Conservation (phyloP, 2,329 filamentous ascomycete species). For the Pyricularia sp. region DNA sequence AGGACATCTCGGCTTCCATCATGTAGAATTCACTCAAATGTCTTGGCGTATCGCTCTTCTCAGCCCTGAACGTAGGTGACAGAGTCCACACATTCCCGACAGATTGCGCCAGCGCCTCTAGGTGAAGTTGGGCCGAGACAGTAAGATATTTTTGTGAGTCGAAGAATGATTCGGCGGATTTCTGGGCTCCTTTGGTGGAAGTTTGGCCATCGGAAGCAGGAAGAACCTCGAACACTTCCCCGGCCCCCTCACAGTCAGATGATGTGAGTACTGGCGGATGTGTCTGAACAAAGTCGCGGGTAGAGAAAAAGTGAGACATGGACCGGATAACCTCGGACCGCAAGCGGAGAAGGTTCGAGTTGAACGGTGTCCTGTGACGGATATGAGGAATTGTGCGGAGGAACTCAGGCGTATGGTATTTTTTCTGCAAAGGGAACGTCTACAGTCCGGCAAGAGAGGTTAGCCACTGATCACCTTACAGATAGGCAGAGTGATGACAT, state of each 20-base stretch:
- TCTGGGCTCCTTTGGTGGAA: background rate
- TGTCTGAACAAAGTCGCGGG: slow-evolving; percentile 65
- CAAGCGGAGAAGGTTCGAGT: slow-evolving; percentile 70
- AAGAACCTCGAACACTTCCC: slow-evolving; percentile 76
- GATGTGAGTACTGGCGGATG: slow-evolving; percentile 94
- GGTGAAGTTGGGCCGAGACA: slow-evolving; percentile 87
- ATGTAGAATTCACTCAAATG: slow-evolving; percentile 98
- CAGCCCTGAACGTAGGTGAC: slow-evolving; percentile 88
- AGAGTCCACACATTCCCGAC: slow-evolving; percentile 89
- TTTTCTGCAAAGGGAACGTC: slow-evolving; percentile 92
- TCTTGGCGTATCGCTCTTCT: slow-evolving; percentile 84
- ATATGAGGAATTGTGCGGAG: slow-evolving; percentile 84
- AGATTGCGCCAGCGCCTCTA: slow-evolving; percentile 84
- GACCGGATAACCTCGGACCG: slow-evolving; percentile 71
- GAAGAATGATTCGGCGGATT: slow-evolving; percentile 56
- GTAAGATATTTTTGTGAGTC: slow-evolving; percentile 85
- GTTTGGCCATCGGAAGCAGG: slow-evolving; percentile 22
- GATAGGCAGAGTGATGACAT: background rate
- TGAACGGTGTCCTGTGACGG: slow-evolving; percentile 70
- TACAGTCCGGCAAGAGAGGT: slow-evolving; percentile 24
- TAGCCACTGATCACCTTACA: background rate
- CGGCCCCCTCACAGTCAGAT: slow-evolving; percentile 93
- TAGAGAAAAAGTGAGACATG: slow-evolving; percentile 66
- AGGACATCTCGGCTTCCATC: slow-evolving; percentile 86
- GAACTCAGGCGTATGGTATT: slow-evolving; percentile 85